Evolutionary conservation across 768 basidiomycete species (phyloP), one percentile per base, ranked within the genome.

Genomic region (Boletus barrowsii): DNA sequence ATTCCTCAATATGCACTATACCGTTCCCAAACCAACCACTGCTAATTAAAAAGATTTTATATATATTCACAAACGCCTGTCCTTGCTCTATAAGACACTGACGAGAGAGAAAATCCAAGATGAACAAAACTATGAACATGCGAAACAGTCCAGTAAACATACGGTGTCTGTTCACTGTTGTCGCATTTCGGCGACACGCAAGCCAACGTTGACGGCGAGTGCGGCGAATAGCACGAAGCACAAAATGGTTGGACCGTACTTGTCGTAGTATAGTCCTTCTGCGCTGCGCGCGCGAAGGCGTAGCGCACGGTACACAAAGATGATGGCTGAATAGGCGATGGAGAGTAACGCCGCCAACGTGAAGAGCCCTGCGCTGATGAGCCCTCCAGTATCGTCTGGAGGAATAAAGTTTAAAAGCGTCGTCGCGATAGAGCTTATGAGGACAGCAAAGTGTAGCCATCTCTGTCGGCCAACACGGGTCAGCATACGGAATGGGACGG

Each of bases 371-470:
- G 96, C 93, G 62, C 89, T 88, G 60, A 97, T 85, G 24, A 98
- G 79, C 3, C 94, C 95, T 13, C 77, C 76, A 45, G 81, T 75
- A 71, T 93, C 87, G 37, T 87, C 75, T 13, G 88, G 73, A 46
- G 84, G 77, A 42, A 87, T 75, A 64, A 98, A 98, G 73, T 96
- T 94, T 43, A 94, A 80, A 46, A 96, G 79, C 20, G 90, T 87
- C 39, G 94, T 93, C 18, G 94, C 92, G 59, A 97, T 93, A 13
- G 88, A 83, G 36, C 90, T 90, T 58, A 94, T 85, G 65, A 95
- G 83, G 48, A 97, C 89, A 0, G 89, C 82, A 60, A 86, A 90
- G 63, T 91, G 84, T 41, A 94, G 76, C 93, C 93, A 96, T 82
- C 86, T 90, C 90, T 95, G 68, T 15, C 18, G 26, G 33, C 29